phyloP scores from a whole-genome alignment of 345 rosid species.

The Salix arbutifolia region DNA sequence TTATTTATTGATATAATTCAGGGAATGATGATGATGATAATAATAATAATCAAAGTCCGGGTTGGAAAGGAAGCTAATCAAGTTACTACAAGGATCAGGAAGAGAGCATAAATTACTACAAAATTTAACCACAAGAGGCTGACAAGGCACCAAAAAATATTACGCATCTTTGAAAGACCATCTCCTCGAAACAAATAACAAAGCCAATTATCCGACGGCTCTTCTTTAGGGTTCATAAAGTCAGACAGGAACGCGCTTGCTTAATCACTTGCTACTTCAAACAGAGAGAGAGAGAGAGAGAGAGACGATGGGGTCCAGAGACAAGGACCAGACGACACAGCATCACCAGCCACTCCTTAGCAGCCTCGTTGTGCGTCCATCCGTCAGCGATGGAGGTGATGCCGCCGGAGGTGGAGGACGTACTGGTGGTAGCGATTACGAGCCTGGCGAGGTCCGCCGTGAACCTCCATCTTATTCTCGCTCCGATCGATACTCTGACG shows the following conservation, averaged over 20 bases:
- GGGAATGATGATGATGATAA: no score
- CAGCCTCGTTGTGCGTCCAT: slow-evolving; percentile 78
- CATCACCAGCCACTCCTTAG: slow-evolving; percentile 76
- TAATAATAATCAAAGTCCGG: no score
- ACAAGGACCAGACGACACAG: slow-evolving; percentile 49
- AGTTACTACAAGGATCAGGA: no score
- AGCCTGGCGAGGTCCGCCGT: slow-evolving; percentile 65
- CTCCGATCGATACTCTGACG: slow-evolving; percentile 55
- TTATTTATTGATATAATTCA: no score
- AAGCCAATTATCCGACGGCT: neutral
- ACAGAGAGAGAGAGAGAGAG: neutral
- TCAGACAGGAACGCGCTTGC: neutral
- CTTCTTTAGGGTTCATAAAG: neutral
- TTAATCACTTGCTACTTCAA: neutral
- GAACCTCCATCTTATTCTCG: slow-evolving; percentile 53
- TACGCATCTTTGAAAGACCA: neutral
- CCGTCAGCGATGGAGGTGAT: slow-evolving; percentile 45
- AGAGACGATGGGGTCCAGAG: slow-evolving; percentile 63
- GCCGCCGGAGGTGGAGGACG: slow-evolving; percentile 34
- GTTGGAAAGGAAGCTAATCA: no score
- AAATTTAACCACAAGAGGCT: neutral
- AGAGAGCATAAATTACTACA: neutral
- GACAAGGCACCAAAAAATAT: neutral
- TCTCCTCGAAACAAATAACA: neutral
- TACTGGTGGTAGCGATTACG: slow-evolving; percentile 47